Base-by-base conservation (phyloP, 1,284 basidiomycete genomes). In the Phylloporus sp. region DNA sequence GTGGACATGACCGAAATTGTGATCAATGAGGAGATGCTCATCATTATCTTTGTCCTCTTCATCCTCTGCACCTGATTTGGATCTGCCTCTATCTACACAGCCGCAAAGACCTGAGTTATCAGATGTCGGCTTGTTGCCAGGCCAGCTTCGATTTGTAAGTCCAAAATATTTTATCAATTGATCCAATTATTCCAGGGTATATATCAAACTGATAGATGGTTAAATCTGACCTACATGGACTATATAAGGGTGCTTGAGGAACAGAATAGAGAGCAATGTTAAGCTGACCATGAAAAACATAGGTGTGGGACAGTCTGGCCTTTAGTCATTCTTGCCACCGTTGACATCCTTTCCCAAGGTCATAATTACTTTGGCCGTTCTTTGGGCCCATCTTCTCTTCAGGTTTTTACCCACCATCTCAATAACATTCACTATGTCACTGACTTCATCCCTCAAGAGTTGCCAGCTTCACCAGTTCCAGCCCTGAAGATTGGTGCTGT, bases 21-120 rank as follows among this genome's bases (percentile, higher is more conserved):
- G 67, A 98, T 99, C 85, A 99, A 98, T 84, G 98, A 99, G 80
- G 96, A 98, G 80, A 97, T 95, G 7, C 84, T 98, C 66, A 84
- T 97, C 12, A 26, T 28, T 26, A 49, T n/a, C 44, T 26, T 49
- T 28, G 18, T 49, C 26, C 17, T 49, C 46, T 26, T 49, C 46
- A 49, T 17, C 26, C 15, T 28, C 24, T 28, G n/a, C 15, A 15
- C 24, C 46, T 5, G 46, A 49, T 28, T 15, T 28, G 26, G n/a
- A 17, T 17, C 26, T 26, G 28, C 24, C 46, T 15, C 46, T 26
- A 28, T 28, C 46, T 28, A 49, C 15, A 11, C 46, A 49, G 24
- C 46, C 18, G 13, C 46, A n/a, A 28, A 37, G 46, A 5, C 15
- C 46, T 7, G 7, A 26, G 46, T 17, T 26, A 44, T 22, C 42